These are phyloP conservation scores for Pythium phragmitis DNA, from an alignment of 352 stramenopile genomes.

Conservation along the genomic window DNA sequence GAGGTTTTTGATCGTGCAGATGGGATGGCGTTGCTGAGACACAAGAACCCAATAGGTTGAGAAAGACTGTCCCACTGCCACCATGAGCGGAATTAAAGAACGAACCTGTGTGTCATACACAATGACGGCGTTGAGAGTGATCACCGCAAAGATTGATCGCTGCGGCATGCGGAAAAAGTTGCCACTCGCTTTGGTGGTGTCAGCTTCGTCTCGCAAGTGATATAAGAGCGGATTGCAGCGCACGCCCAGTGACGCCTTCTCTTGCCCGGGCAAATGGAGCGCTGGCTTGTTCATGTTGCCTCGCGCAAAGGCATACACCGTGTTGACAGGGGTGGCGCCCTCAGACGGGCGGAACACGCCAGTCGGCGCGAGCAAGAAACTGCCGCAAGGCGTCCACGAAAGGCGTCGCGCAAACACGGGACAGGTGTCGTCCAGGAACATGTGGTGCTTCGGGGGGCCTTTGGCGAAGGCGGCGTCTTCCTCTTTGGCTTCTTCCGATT, in stretches of 20 bases:
- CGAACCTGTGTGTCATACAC: constrained; percentile 94
- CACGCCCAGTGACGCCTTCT: constrained; percentile 93
- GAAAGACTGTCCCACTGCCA: neutral
- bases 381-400: constrained; percentile 92
- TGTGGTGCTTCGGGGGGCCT: constrained; percentile 56
- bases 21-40: constrained; percentile 69
- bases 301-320: constrained; percentile 93
- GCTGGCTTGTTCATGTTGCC: constrained; percentile 91
- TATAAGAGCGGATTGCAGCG: constrained; percentile 94
- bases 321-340: constrained; percentile 52
- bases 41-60: neutral
- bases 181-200: neutral
- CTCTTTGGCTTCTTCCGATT: constrained; percentile 16
- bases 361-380: constrained; percentile 90
- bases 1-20: constrained; percentile 89
- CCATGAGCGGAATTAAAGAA: neutral
- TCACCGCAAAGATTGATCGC: constrained; percentile 91
- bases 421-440: constrained; percentile 94
- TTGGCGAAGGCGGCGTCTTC: constrained; percentile 13
- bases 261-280: constrained; percentile 90
- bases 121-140: constrained; percentile 92
- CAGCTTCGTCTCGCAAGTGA: constrained; percentile 46
- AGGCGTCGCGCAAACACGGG: constrained; percentile 94
- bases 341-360: constrained; percentile 59
- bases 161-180: constrained; percentile 85